Evolutionary conservation across 805 yeast species (phyloP).

Genomic region (Tetrapisispora phaffii): DNA sequence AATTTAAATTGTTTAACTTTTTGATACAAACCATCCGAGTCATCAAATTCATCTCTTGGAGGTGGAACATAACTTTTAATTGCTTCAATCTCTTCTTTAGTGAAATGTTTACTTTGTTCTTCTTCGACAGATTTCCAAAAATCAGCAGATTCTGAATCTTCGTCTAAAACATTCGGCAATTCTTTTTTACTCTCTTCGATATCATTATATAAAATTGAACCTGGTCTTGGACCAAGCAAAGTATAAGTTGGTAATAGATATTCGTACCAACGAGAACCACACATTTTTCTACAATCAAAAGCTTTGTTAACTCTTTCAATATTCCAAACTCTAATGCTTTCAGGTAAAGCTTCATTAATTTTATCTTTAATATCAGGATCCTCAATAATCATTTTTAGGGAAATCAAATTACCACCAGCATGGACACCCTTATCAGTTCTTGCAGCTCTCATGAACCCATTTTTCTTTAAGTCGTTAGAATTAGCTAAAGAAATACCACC

Average conservation of each 20-base stretch:
- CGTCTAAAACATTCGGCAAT: constrained; percentile 50
- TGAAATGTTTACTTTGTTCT: constrained; percentile 29
- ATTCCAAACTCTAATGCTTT: constrained; percentile 88
- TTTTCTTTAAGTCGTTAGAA: constrained; percentile 77
- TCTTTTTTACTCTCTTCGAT: constrained; percentile 43
- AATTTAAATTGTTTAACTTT: constrained; percentile 45
- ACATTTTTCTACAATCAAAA: constrained; percentile 90
- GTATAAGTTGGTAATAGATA: constrained; percentile 88
- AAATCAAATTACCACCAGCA: constrained; percentile 89
- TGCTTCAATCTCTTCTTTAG: constrained; percentile 18
- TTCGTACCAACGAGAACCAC: constrained; percentile 93
- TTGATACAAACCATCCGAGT: constrained; percentile 29
- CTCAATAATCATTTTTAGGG: constrained; percentile 74
- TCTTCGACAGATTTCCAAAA: constrained; percentile 57
- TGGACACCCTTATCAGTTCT: constrained; percentile 95
- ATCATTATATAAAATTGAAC: constrained; percentile 51
- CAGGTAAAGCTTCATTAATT: constrained; percentile 71
- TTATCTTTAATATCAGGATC: constrained; percentile 58
- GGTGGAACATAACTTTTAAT: constrained; percentile 29
- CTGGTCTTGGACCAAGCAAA: constrained; percentile 82
- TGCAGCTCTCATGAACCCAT: constrained; percentile 78
- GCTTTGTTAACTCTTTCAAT: constrained; percentile 78
- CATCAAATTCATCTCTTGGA: constrained; percentile 32
- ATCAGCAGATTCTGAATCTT: constrained; percentile 56
- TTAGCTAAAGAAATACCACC: constrained; percentile 85